Evolutionary conservation across 768 basidiomycete genomes (phyloP).

Genomic region (Ephemerocybe angulata): DNA sequence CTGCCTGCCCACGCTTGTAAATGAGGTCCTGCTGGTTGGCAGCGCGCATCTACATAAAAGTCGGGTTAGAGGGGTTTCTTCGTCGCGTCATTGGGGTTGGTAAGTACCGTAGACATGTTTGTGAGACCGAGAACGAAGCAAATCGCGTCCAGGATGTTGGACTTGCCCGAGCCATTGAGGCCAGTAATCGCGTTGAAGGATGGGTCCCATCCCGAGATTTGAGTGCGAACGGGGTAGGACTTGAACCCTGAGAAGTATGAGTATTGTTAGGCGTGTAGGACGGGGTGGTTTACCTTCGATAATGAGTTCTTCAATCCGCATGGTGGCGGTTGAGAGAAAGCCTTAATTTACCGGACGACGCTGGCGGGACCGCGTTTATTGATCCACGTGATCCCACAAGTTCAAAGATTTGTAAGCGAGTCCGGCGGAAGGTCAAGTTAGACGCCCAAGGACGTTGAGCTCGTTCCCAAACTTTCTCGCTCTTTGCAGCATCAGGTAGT

Average conservation of each 20-base stretch:
- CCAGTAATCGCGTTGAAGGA: conserved; percentile 99
- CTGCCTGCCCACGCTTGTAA: conserved; percentile 98
- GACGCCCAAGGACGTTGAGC: no score
- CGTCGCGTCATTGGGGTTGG: background rate
- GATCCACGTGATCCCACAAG: background rate
- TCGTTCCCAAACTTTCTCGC: no score
- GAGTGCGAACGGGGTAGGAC: conserved; percentile 93
- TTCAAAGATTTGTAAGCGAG: background rate
- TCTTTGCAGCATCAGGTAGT: no score
- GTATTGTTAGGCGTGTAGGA: background rate
- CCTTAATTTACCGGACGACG: background rate
- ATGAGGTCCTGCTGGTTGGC: conserved; percentile 96
- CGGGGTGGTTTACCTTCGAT: conserved; percentile 64
- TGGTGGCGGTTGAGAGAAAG: conserved; percentile 28
- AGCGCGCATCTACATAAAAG: conserved; percentile 88
- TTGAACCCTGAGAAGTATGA: conserved; percentile 73
- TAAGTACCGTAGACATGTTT: conserved; percentile 83
- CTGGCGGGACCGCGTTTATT: conserved; percentile 6
- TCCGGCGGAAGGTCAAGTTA: background rate
- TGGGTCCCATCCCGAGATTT: conserved; percentile 94
- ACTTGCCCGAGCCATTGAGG: conserved; percentile 94
- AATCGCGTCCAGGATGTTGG: conserved; percentile 98
- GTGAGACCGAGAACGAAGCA: conserved; percentile 98
- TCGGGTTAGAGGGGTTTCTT: conserved; percentile 11
- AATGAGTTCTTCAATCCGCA: conserved; percentile 95